These are phyloP conservation scores for Hemisphaericaspora subhashii DNA, from an alignment of 1,139 yeast genomes.

Conservation along the genomic window DNA sequence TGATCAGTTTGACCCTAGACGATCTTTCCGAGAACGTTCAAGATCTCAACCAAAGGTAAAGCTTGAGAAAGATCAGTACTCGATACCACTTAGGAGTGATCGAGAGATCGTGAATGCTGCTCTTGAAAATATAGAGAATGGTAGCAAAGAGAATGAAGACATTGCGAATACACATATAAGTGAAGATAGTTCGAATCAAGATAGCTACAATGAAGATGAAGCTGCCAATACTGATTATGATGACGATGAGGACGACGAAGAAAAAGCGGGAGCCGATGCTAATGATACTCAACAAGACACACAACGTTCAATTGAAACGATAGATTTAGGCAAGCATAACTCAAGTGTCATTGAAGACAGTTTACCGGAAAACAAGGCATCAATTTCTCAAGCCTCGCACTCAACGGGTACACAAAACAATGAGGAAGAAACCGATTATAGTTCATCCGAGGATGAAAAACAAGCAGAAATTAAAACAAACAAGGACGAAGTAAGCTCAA, in stretches of 20 bases:
- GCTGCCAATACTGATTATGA: background rate
- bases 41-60: background rate
- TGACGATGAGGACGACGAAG: background rate
- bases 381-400: background rate
- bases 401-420: slow-evolving; percentile 1
- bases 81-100: slow-evolving; percentile 4
- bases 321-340: background rate
- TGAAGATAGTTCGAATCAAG: slow-evolving; percentile 4
- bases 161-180: slow-evolving; percentile 8
- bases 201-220: slow-evolving; percentile 3
- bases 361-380: slow-evolving; percentile 3
- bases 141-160: background rate
- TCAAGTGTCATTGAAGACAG: slow-evolving; percentile 11
- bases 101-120: slow-evolving; percentile 10
- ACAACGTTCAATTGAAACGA: slow-evolving; percentile 1
- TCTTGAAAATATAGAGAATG: slow-evolving; percentile 2
- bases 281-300: slow-evolving; percentile 3
- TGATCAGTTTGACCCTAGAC: background rate
- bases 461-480: background rate
- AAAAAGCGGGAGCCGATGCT: background rate
- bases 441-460: slow-evolving; percentile 4
- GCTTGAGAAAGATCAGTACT: slow-evolving; percentile 1
- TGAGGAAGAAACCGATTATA: slow-evolving; percentile 8
- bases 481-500: slow-evolving; percentile 1
- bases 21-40: background rate